Evolutionary conservation across 2,329 filamentous ascomycete genomes (phyloP).

Genomic region (Epichloe uncinata): DNA sequence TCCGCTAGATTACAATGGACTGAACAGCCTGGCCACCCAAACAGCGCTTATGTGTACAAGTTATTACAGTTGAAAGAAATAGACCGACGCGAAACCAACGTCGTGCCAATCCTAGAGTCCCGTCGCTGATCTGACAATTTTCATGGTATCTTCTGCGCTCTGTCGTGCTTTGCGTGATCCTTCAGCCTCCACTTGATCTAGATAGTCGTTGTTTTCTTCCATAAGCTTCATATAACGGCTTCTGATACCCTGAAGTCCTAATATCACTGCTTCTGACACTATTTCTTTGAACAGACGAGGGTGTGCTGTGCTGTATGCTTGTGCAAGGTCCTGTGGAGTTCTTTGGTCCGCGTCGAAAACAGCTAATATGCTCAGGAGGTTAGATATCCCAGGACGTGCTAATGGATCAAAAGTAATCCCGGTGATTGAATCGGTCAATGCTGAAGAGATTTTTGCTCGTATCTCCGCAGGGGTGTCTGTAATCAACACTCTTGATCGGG

Average conservation of each 20-base stretch:
- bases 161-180: conserved; percentile 48
- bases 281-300: conserved; percentile 31
- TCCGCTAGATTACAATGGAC: neutral
- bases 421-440: conserved; percentile 61
- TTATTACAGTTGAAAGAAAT: neutral
- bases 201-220: conserved; percentile 30
- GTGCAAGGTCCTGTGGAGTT: conserved; percentile 27
- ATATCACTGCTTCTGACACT: conserved; percentile 44
- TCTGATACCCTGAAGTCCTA: conserved; percentile 39
- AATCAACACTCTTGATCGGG: conserved; percentile 67
- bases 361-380: conserved; percentile 69
- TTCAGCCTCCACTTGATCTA: conserved; percentile 43
- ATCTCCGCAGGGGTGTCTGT: conserved; percentile 58
- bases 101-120: conserved; percentile 26
- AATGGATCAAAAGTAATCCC: conserved; percentile 59
- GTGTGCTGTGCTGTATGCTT: conserved; percentile 22
- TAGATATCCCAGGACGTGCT: conserved; percentile 68
- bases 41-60: neutral
- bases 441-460: conserved; percentile 52
- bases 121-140: conserved; percentile 34
- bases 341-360: conserved; percentile 42
- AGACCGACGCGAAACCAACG: neutral
- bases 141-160: conserved; percentile 48
- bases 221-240: conserved; percentile 42
- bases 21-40: neutral